Base-by-base conservation (phyloP, 2,329 filamentous ascomycete species). In the Calonectria naviculata region DNA sequence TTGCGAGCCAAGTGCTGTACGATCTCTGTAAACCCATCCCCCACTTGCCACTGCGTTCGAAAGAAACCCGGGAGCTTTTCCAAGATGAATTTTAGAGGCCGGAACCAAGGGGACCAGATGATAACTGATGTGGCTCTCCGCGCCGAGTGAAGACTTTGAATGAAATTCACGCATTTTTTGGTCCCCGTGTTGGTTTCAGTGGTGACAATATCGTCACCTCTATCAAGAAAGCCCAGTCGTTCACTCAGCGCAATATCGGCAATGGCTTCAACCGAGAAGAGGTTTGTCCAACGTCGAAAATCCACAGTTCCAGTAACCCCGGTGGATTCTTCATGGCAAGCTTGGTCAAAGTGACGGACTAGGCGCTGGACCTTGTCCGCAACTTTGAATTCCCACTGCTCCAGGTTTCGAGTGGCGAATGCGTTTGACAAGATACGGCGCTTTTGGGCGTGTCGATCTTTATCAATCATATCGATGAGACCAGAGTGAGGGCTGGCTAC, bases 31-130 rank as follows among this genome's bases (percentile, higher is more conserved):
- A 83, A 88, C 31, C 82, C 81, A 31, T 84, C 83, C 80, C 68
- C 75, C 2, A 68, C 29, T 3, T 58, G 19, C 74, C 73, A 76
- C 61, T 64, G 72, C 7, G 69, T 65, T 24, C 68, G 36, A 36
- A 74, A 73, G 72, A 86, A 87, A 68, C 81, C 83, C 0, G 87
- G 86, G 1, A 89, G 73, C 24, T 87, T 66, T 58, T 87, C 85
- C 15, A 84, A 83, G 0, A 89, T 46, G 74, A 85, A 86, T 71
- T 85, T 83, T 17, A 89, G 76, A 10, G 84, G 64, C 3, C 83
- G 81, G 75, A 88, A 90, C 84, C 85, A 89, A 71, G 88, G 89
- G 15, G 83, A 79, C 86, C 87, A 90, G 19, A 87, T 78, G 2
- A 89, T 81, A 1, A 83, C 80, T 0, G 87, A 87, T 65, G 89